Evolutionary conservation across 192 early-diverging fungal genomes (phyloP).

Genomic region (Linnemannia schmuckeri): DNA sequence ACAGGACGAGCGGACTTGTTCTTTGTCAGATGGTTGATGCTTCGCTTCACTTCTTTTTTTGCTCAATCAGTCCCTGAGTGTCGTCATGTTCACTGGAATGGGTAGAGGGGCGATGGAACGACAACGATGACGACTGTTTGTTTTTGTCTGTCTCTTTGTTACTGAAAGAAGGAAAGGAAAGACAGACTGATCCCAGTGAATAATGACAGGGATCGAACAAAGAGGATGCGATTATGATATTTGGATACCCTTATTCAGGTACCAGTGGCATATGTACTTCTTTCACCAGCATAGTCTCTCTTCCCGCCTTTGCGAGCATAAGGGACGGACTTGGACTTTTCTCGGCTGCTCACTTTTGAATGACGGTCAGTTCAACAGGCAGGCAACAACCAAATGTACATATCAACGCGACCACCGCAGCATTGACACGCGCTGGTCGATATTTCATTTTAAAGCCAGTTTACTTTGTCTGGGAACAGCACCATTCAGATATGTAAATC

Average conservation of each 20-base stretch:
- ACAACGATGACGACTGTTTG: not conserved
- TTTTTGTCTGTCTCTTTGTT: not conserved
- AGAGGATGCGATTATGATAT: not conserved
- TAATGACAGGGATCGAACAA: not conserved
- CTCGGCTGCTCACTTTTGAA: not conserved
- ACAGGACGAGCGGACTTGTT: not conserved
- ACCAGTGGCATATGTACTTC: not conserved
- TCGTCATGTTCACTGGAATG: not conserved
- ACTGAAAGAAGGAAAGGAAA: not conserved
- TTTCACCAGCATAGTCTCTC: not conserved
- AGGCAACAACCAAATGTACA: not conserved
- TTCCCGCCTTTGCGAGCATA: not conserved
- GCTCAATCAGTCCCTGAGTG: not conserved
- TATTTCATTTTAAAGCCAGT: not conserved
- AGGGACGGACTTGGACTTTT: not conserved
- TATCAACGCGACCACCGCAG: not conserved
- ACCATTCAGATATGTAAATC: not conserved
- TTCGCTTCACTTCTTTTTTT: not conserved
- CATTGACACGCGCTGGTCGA: constrained; percentile 1
- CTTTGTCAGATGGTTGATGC: not conserved
- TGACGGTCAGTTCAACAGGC: not conserved
- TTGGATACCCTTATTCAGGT: not conserved
- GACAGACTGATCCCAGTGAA: not conserved
- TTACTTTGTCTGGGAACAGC: not conserved
- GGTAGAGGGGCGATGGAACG: not conserved